Evolutionary conservation across 441 rosid species (phyloP).

Genomic region (Metrosideros polymorpha): DNA sequence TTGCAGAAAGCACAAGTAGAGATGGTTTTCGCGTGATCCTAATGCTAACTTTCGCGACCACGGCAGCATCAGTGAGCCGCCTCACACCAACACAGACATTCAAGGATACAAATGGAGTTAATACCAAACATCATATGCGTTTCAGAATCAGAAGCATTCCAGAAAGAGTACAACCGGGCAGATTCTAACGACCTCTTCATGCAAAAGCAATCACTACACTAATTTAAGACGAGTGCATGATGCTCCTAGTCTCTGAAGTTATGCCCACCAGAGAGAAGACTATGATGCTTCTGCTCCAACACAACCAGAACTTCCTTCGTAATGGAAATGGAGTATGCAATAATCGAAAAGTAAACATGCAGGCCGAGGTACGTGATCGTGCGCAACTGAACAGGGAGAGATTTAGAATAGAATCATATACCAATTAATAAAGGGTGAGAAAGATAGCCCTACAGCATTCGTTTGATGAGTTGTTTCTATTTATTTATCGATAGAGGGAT

Average conservation of each 20-base stretch:
- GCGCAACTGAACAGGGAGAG: neutral
- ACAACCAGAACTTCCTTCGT: neutral
- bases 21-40: neutral
- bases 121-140: neutral
- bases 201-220: neutral
- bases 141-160: neutral
- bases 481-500: neutral
- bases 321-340: neutral
- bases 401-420: neutral
- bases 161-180: neutral
- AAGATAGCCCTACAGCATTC: neutral
- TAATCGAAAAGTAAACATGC: neutral
- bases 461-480: neutral
- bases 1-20: neutral
- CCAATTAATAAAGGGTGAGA: neutral
- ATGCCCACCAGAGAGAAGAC: neutral
- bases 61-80: neutral
- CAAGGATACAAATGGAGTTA: neutral
- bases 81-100: neutral
- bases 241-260: neutral
- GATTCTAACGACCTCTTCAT: neutral
- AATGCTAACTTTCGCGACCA: neutral
- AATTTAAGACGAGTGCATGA: neutral
- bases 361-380: neutral
- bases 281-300: neutral